phyloP scores from a whole-genome alignment of 345 rosid genomes.

The Gossypium sturtianum region DNA sequence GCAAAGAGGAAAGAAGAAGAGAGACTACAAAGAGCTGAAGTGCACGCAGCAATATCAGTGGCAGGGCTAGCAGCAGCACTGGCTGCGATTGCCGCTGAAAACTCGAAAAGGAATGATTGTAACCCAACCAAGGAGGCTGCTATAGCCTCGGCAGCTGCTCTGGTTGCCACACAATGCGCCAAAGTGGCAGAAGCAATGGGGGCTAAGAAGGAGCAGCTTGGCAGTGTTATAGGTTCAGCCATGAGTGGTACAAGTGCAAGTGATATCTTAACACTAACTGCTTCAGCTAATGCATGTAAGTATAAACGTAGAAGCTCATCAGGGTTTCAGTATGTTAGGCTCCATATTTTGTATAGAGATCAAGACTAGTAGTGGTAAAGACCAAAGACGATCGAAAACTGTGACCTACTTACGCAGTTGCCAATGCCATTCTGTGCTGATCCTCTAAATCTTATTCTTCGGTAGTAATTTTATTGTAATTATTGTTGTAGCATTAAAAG shows the following conservation, averaged over 20 bases:
- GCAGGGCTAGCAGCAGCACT: constrained; percentile 86
- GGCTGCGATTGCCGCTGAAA: constrained; percentile 73
- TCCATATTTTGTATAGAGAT: too few species aligned
- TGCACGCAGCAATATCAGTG: constrained; percentile 78
- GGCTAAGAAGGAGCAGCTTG: constrained; percentile 68
- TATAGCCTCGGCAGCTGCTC: constrained; percentile 81
- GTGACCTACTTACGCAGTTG: too few species aligned
- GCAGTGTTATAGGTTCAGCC: constrained; percentile 64
- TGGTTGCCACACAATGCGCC: constrained; percentile 84
- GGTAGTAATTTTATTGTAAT: background rate
- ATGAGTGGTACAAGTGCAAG: constrained; percentile 63
- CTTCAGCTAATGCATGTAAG: constrained; percentile 86
- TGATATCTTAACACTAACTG: constrained; percentile 86
- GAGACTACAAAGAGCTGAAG: constrained; percentile 75
- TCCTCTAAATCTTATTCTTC: too few species aligned
- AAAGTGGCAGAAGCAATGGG: constrained; percentile 86
- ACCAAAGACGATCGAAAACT: too few species aligned
- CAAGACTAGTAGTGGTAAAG: too few species aligned
- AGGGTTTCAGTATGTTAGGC: too few species aligned
- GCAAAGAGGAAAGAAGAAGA: constrained; percentile 72
- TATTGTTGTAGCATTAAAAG: constrained; percentile 51
- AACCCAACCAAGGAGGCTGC: constrained; percentile 47
- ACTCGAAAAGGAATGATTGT: constrained; percentile 26
- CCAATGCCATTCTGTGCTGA: too few species aligned
- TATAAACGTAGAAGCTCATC: background rate